Base-by-base conservation (phyloP, 1,284 basidiomycete species). In the Moesziomyces antarcticus region DNA sequence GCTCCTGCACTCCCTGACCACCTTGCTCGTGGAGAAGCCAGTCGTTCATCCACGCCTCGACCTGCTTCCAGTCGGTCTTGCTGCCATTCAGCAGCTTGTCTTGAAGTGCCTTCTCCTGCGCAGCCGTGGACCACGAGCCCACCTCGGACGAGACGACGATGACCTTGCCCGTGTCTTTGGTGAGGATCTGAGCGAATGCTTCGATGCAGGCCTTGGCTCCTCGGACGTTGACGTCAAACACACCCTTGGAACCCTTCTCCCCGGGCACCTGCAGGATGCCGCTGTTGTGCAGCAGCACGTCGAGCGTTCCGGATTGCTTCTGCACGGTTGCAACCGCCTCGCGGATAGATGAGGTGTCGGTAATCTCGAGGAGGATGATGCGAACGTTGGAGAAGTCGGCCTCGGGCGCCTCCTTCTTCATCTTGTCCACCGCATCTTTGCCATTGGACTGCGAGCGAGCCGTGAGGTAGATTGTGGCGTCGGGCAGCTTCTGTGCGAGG, bases 131-230 rank as follows among this genome's bases (percentile, higher is more conserved):
- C 57, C 57, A 60, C 5, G 57, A 13, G 27, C 57, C 57, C 2
- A 60, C 57, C 37, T 60, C 57, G 44, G 57, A 60, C 14, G 57
- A 60, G 45, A 60, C 58, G 33, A 61, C 45, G 22, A 54, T 53
- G 41, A 61, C 13, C 22, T 25, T 54, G 41, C 41, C 51, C 21
- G 40, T 40, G 7, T 37, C 21, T 3, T 44, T 37, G 51, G 40
- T 44, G 16, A 61, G 42, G 33, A 54, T 49, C 27, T 30, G 7
- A 13, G 40, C 24, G 42, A 61, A 54, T 3, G 43, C 50, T 1
- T 60, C 50, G 20, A 60, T 52, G 37, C 10, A n/a, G 5, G 43
- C 50, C 20, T 48, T 60, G 50, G 30, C 57, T 22, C 27, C 51
- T 9, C 35, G 40, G 3, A 55, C 47, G 35, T 61, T 61, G 51